These are phyloP conservation scores for Triticum aestivum DNA, from an alignment of 176 grass and related monocot genomes.

Conservation along the genomic window IWGSC_CS_RefSeq_v2.1 NC_057796.1:89685201-89685700, in stretches of 20 bases:
- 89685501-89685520: conserved; percentile 7
- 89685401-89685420: not conserved
- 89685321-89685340: not conserved
- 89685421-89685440: fast-evolving
- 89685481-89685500: not conserved
- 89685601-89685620: not conserved
- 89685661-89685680: not conserved
- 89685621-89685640: not conserved
- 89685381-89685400: fast-evolving
- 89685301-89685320: not conserved
- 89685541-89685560: not conserved
- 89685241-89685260: conserved; percentile 2
- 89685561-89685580: not conserved
- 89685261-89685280: fast-evolving
- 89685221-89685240: conserved; percentile 9
- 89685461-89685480: not conserved
- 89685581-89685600: not conserved
- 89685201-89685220: not conserved
- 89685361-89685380: fast-evolving
- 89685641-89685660: conserved; percentile 12
- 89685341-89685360: not conserved
- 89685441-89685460: not conserved
- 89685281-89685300: fast-evolving
- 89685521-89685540: not conserved
- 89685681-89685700: not conserved